These are phyloP conservation scores for Tranzscheliella williamsii DNA, from an alignment of 1,284 basidiomycete species.

Conservation along the genomic window DNA sequence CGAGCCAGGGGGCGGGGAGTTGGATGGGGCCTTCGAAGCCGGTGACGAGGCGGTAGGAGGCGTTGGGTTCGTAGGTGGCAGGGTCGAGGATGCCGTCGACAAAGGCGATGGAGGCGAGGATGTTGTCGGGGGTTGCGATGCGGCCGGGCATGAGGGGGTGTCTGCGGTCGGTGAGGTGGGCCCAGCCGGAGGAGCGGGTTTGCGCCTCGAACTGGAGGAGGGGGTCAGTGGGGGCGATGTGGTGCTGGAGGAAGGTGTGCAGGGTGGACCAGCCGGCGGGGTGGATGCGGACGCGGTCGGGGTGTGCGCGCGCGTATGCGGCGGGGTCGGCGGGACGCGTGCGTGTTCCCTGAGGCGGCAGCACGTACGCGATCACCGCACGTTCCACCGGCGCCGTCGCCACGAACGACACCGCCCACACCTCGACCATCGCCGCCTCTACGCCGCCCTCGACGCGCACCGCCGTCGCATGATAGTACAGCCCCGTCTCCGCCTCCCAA, in stretches of 20 bases:
- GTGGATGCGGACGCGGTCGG: slow-evolving; percentile 46
- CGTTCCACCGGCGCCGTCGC: slow-evolving; percentile 5
- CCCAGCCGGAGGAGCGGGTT: slow-evolving; percentile 51
- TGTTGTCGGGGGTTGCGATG: slow-evolving; percentile 53
- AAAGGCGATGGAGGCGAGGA: slow-evolving; percentile 54
- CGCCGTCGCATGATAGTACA: slow-evolving; percentile 44
- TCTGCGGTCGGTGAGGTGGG: slow-evolving; percentile 51
- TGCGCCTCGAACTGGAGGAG: slow-evolving; percentile 49
- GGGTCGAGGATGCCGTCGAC: slow-evolving; percentile 39
- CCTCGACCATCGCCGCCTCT: slow-evolving; percentile 7
- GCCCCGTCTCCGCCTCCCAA: slow-evolving; percentile 35
- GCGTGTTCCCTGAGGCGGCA: slow-evolving; percentile 12
- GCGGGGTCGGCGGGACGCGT: slow-evolving; percentile 6
- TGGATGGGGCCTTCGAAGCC: slow-evolving; percentile 50
- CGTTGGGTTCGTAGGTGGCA: slow-evolving; percentile 53
- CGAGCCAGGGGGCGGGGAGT: slow-evolving; percentile 37
- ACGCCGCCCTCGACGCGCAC: slow-evolving; percentile 19
- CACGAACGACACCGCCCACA: slow-evolving; percentile 44
- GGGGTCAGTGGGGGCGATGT: slow-evolving; percentile 46
- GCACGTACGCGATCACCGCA: slow-evolving; percentile 29
- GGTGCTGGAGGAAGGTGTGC: slow-evolving; percentile 46
- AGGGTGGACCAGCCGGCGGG: slow-evolving; percentile 42
- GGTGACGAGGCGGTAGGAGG: slow-evolving; percentile 51
- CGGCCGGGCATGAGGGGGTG: slow-evolving; percentile 54
- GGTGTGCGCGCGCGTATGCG: slow-evolving; percentile 33